phyloP scores from a whole-genome alignment of 169 alveolate genomes.

The Plasmodium relictum region DNA sequence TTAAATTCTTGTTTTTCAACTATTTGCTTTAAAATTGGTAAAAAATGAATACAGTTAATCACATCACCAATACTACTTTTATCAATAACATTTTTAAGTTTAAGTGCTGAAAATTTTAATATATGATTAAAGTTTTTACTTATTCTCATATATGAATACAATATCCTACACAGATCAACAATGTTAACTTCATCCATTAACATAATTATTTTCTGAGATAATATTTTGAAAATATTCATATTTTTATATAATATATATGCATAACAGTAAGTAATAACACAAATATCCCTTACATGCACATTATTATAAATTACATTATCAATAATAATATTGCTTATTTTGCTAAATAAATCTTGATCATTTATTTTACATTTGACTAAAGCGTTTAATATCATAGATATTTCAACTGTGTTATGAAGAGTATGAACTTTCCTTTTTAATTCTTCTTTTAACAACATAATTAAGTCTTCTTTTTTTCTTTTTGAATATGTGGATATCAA shows the following conservation, averaged over 20 bases:
- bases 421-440: constrained; percentile 70
- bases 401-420: constrained; percentile 60
- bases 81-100: constrained; percentile 30
- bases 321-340: constrained; percentile 43
- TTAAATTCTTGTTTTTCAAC: constrained; percentile 17
- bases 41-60: constrained; percentile 72
- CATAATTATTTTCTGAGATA: constrained; percentile 51
- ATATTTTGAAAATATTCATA: constrained; percentile 50
- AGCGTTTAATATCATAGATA: constrained; percentile 73
- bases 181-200: constrained; percentile 49
- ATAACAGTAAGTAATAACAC: constrained; percentile 67
- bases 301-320: constrained; percentile 52
- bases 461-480: constrained; percentile 39
- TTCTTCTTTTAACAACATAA: constrained; percentile 72
- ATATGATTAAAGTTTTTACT: constrained; percentile 59
- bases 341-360: constrained; percentile 58
- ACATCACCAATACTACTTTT: constrained; percentile 49
- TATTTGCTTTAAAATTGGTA: constrained; percentile 47
- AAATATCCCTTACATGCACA: constrained; percentile 64
- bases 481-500: constrained; percentile 68
- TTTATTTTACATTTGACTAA: constrained; percentile 64
- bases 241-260: constrained; percentile 58
- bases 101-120: constrained; percentile 34
- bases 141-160: constrained; percentile 57
- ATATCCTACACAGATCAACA: constrained; percentile 71